phyloP scores from a whole-genome alignment of 768 basidiomycete species.

The Guyanaporus albipodus region DNA sequence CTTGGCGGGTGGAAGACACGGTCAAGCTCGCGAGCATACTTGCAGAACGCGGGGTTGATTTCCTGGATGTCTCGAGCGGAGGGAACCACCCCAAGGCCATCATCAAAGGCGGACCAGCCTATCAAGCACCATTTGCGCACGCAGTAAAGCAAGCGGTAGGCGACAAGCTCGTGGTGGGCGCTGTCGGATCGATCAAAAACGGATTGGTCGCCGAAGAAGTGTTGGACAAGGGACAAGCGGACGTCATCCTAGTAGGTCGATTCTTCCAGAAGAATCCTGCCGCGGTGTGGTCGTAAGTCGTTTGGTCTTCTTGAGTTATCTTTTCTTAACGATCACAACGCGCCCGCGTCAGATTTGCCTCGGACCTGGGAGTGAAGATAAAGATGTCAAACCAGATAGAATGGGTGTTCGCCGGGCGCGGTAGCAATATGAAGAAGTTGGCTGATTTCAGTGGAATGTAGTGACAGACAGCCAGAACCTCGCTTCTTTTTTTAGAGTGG shows the following conservation, averaged over 20 bases:
- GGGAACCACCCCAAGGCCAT: constrained; percentile 48
- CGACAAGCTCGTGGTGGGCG: too few relatives aligned
- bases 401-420: constrained; percentile 48
- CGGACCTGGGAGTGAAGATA: constrained; percentile 49
- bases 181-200: constrained; percentile 30
- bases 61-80: constrained; percentile 69
- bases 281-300: constrained; percentile 34
- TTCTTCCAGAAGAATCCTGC: constrained; percentile 63
- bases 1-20: too few relatives aligned
- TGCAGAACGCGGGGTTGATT: constrained; percentile 64
- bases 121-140: constrained; percentile 59
- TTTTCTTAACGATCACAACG: neutral
- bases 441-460: too few relatives aligned
- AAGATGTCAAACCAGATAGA: constrained; percentile 50
- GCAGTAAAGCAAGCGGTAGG: constrained; percentile 47
- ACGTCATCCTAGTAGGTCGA: constrained; percentile 49
- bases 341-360: constrained; percentile 42
- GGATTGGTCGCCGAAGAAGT: constrained; percentile 42
- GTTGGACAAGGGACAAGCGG: too few relatives aligned
- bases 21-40: too few relatives aligned
- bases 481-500: too few relatives aligned
- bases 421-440: too few relatives aligned
- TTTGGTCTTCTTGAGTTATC: neutral
- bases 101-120: too few relatives aligned
- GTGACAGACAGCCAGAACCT: too few relatives aligned